These are phyloP conservation scores for Ophiocytium majus DNA, from an alignment of 352 stramenopile genomes.

Conservation along the genomic window DNA sequence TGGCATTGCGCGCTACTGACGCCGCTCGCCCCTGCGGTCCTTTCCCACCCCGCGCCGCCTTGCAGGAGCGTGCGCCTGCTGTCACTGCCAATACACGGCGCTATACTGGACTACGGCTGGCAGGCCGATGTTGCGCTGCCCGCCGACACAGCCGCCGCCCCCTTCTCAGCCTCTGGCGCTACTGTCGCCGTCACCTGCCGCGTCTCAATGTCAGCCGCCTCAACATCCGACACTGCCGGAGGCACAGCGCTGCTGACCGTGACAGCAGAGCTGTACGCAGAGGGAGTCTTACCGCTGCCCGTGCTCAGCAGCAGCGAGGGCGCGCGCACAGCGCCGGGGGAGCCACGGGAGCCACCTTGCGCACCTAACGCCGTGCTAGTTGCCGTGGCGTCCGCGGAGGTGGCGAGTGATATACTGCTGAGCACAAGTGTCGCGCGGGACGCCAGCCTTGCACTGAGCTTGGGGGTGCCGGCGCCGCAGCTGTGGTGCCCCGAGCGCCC, in stretches of 20 bases:
- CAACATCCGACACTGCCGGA: neutral
- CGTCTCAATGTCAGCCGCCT: neutral
- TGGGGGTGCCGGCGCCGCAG: constrained; percentile 30
- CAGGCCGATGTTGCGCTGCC: constrained; percentile 23
- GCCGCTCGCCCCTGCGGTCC: too few relatives aligned
- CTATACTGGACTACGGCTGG: constrained; percentile 41
- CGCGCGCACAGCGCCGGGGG: too few relatives aligned
- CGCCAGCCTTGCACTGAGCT: too few relatives aligned
- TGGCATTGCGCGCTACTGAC: too few relatives aligned
- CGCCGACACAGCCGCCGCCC: neutral
- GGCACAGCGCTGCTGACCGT: neutral
- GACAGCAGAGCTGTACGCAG: constrained; percentile 47
- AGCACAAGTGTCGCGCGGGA: too few relatives aligned
- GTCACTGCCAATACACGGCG: constrained; percentile 24
- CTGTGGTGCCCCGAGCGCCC: constrained; percentile 55
- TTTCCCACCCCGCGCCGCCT: too few relatives aligned
- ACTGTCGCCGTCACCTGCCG: neutral
- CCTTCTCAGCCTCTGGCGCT: neutral
- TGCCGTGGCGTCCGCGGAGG: too few relatives aligned
- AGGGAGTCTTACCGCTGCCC: constrained; percentile 26
- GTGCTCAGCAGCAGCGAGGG: neutral
- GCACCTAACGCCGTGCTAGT: too few relatives aligned
- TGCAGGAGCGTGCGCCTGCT: constrained; percentile 41
- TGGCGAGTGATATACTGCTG: too few relatives aligned
- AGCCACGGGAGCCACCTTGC: too few relatives aligned